Percentiles rank a stretch among this genome's conserved stretches.
Evolutionary conservation across 2,329 filamentous ascomycete genomes (phyloP).

Genomic region (Nannizziopsis barbatae): DNA sequence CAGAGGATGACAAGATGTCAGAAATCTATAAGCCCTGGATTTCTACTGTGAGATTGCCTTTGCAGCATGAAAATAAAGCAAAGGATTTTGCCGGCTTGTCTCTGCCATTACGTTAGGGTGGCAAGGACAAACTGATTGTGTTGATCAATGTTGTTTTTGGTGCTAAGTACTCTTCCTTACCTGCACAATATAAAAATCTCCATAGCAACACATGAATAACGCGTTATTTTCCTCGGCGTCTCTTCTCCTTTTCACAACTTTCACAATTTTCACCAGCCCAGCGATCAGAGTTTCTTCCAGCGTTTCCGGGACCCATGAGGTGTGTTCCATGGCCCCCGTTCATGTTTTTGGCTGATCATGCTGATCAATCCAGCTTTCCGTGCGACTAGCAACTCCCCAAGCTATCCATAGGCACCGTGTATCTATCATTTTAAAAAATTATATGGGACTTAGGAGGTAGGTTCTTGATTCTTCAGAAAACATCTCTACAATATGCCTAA

Average conservation of each 20-base stretch:
- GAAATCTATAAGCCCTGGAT: constrained; percentile 9
- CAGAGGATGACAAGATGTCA: constrained; percentile 6
- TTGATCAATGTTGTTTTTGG: neutral
- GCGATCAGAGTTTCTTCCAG: neutral
- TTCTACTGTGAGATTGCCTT: constrained; percentile 19
- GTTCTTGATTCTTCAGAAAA: too few species aligned
- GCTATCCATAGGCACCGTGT: too few species aligned
- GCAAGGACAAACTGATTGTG: neutral
- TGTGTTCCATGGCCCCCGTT: neutral
- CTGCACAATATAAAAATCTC: neutral
- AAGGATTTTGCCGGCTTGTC: neutral
- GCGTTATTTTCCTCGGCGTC: neutral
- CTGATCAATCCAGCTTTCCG: too few species aligned
- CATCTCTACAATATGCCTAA: too few species aligned
- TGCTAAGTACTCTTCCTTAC: too few species aligned
- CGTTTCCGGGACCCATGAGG: neutral
- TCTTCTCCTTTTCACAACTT: neutral
- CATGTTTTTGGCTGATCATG: neutral
- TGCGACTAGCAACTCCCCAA: too few species aligned
- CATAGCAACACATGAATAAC: neutral
- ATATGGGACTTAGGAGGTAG: too few species aligned
- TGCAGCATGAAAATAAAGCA: constrained; percentile 10
- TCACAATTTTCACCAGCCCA: neutral
- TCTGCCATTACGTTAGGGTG: neutral
- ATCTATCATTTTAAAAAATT: too few species aligned